phyloP scores from a whole-genome alignment of 2,329 filamentous ascomycete species.

The Coniosporium tulheliwenetii region DNA sequence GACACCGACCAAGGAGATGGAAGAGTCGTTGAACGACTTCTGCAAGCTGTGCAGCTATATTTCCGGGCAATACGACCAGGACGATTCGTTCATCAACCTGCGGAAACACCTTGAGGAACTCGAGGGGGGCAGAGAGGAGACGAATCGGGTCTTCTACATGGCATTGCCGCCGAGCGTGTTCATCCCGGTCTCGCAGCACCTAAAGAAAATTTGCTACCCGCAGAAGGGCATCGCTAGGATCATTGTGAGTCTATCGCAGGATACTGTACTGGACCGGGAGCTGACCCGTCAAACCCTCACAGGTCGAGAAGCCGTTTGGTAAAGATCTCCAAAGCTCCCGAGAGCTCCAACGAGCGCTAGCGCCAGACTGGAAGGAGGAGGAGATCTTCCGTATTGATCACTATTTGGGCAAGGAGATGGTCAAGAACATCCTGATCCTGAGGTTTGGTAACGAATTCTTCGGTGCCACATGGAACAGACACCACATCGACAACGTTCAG shows the following conservation, averaged over 20 bases:
- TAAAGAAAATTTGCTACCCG: slow-evolving; percentile 96
- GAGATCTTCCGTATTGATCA: slow-evolving; percentile 99
- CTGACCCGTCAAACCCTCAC: slow-evolving; percentile 8
- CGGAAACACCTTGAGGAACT: slow-evolving; percentile 74
- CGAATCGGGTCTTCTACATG: slow-evolving; percentile 97
- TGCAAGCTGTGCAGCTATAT: slow-evolving; percentile 79
- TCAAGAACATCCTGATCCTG: slow-evolving; percentile 97
- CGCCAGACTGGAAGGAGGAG: slow-evolving; percentile 96
- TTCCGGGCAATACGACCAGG: slow-evolving; percentile 94
- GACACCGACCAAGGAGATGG: slow-evolving; percentile 91
- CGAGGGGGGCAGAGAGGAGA: slow-evolving; percentile 62
- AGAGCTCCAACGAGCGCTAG: slow-evolving; percentile 84
- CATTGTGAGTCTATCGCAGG: slow-evolving; percentile 47
- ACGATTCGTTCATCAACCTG: slow-evolving; percentile 79
- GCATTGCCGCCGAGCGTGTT: slow-evolving; percentile 94
- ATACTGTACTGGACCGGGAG: neutral
- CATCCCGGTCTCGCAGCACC: slow-evolving; percentile 89
- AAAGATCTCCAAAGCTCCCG: slow-evolving; percentile 92
- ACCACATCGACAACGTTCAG: slow-evolving; percentile 93
- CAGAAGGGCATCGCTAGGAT: slow-evolving; percentile 79
- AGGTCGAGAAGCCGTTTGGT: slow-evolving; percentile 99
- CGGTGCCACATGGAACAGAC: slow-evolving; percentile 95
- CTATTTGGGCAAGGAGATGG: slow-evolving; percentile 99
- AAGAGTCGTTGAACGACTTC: slow-evolving; percentile 89
- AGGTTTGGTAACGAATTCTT: slow-evolving; percentile 98